Conservation (phyloP, 306 rosid species). For the Medicago truncatula region MtrunA17r5.0-ANR NC_053042.1:501001-501500, state of each 20-base stretch:
- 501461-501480: conserved; percentile 8
- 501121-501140: conserved; percentile 15
- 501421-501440: conserved; percentile 19
- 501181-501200: conserved; percentile 65
- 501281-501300: conserved; percentile 77
- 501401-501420: conserved; percentile 1
- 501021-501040: neutral
- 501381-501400: conserved; percentile 28
- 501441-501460: neutral
- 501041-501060: neutral
- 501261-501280: conserved; percentile 82
- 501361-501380: neutral
- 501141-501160: conserved; percentile 19
- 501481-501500: neutral
- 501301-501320: conserved; percentile 82
- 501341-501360: conserved; percentile 11
- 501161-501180: neutral
- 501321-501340: conserved; percentile 39
- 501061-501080: conserved; percentile 7
- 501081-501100: neutral
- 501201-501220: conserved; percentile 85
- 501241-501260: conserved; percentile 86
- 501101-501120: conserved; percentile 14
- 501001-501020: neutral
- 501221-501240: conserved; percentile 89